A percentile compares a stretch with the other conserved stretches of the same genome.
These are phyloP conservation scores for Astrocystis sublimbata DNA, from an alignment of 495 filamentous ascomycete genomes.

Conservation along the genomic window DNA sequence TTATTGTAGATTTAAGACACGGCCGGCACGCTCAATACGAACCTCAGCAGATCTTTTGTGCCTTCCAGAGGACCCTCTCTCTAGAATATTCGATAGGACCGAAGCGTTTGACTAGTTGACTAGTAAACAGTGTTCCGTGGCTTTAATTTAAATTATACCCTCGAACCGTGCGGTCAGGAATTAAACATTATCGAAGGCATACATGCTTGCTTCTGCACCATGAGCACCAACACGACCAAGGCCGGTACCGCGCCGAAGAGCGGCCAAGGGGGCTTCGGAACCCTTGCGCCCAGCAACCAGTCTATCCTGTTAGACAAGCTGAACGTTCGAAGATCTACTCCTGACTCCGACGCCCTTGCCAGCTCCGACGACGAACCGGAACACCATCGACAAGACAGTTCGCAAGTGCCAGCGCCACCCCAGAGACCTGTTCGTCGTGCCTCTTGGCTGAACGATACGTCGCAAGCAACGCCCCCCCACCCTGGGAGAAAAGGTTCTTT, in stretches of 20 bases:
- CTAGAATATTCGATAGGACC: neutral
- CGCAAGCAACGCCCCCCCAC: slow-evolving; percentile 40
- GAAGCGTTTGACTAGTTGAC: neutral
- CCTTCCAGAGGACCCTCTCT: neutral
- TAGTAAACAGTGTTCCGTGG: neutral
- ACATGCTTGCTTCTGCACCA: slow-evolving; percentile 30
- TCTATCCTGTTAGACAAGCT: slow-evolving; percentile 71
- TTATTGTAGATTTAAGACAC: slow-evolving; percentile 1
- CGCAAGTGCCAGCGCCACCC: slow-evolving; percentile 45
- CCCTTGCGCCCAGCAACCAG: slow-evolving; percentile 51
- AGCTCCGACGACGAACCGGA: slow-evolving; percentile 91
- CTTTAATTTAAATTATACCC: slow-evolving; percentile 15
- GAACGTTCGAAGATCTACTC: slow-evolving; percentile 74
- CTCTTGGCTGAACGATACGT: slow-evolving; percentile 63
- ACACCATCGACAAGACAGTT: slow-evolving; percentile 49
- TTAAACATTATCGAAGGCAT: slow-evolving; percentile 13
- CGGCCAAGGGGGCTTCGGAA: slow-evolving; percentile 39
- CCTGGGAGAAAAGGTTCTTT: slow-evolving; percentile 59
- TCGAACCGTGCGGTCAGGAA: no score
- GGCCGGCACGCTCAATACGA: slow-evolving; percentile 11
- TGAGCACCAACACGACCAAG: slow-evolving; percentile 51
- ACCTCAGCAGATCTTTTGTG: neutral
- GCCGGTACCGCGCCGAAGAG: slow-evolving; percentile 41
- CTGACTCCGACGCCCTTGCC: slow-evolving; percentile 88
- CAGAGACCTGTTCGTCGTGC: slow-evolving; percentile 57